Evolutionary conservation across 257 asterid species (phyloP).

Genomic region (Haberlea rhodopensis): DNA sequence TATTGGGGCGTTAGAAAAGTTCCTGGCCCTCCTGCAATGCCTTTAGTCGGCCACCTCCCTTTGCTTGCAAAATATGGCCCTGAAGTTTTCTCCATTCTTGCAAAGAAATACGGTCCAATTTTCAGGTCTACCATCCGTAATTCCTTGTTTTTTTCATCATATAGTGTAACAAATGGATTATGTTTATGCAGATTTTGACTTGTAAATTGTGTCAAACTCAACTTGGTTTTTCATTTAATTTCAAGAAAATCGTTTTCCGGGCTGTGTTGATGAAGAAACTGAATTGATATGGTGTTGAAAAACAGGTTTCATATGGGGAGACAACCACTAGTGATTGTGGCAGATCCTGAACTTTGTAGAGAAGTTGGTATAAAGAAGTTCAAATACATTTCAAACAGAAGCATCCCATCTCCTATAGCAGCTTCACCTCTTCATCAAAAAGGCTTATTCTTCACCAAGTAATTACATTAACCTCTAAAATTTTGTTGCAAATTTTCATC

Average conservation of each 20-base stretch:
- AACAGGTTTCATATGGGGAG: conserved; percentile 94
- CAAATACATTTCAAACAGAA: conserved; percentile 70
- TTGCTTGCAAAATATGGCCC: conserved; percentile 92
- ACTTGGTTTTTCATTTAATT: background rate
- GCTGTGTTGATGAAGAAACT: background rate
- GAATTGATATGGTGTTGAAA: background rate
- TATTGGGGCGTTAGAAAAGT: conserved; percentile 79
- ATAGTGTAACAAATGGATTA: background rate
- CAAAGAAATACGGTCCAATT: conserved; percentile 75
- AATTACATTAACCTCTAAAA: background rate
- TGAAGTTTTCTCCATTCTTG: conserved; percentile 73
- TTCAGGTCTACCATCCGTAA: conserved; percentile 56
- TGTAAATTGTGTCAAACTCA: background rate
- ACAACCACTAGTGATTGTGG: conserved; percentile 81
- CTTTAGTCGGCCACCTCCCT: conserved; percentile 85
- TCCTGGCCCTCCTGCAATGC: conserved; percentile 89
- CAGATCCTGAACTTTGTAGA: conserved; percentile 87
- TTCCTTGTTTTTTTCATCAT: background rate
- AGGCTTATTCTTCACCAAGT: conserved; percentile 94
- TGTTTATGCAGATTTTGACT: background rate
- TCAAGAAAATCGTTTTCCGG: background rate
- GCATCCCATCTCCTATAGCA: conserved; percentile 96
- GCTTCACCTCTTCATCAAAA: conserved; percentile 92
- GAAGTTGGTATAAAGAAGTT: conserved; percentile 90
- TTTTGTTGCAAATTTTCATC: background rate